These are phyloP conservation scores for Suillus alpinus DNA, from an alignment of 768 basidiomycete species.

Conservation along the genomic window DNA sequence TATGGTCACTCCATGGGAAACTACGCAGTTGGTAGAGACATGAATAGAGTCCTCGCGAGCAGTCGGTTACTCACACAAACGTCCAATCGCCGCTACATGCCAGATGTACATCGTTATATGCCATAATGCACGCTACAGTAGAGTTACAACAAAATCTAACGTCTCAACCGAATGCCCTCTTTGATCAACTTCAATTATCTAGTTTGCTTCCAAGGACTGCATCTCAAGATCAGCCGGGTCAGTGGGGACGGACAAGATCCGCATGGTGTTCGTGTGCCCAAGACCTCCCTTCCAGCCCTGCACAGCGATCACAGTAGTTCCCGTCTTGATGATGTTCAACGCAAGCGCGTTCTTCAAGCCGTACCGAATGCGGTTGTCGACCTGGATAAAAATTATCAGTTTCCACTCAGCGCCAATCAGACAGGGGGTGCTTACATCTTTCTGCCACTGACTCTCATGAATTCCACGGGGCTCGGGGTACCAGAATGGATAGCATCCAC, in stretches of 20 bases:
- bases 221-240: slow-evolving; percentile 75
- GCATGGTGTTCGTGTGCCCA: slow-evolving; percentile 91
- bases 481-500: slow-evolving; percentile 96
- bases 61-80: not conserved
- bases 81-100: not conserved
- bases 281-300: slow-evolving; percentile 99
- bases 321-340: slow-evolving; percentile 84
- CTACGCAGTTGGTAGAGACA: not conserved
- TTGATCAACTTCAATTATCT: not conserved
- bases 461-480: slow-evolving; percentile 94
- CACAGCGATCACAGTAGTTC: slow-evolving; percentile 88
- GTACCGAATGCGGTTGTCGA: slow-evolving; percentile 87
- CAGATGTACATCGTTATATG: not conserved
- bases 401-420: not conserved
- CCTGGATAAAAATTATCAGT: slow-evolving; percentile 39
- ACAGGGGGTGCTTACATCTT: slow-evolving; percentile 61
- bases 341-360: slow-evolving; percentile 81
- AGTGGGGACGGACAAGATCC: slow-evolving; percentile 80
- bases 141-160: not conserved
- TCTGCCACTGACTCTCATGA: slow-evolving; percentile 91
- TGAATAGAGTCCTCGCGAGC: not conserved
- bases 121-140: not conserved
- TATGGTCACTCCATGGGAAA: not conserved
- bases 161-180: not conserved
- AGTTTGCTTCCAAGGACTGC: slow-evolving; percentile 50